phyloP scores from a whole-genome alignment of 257 asterid species.

The Striga asiatica region DNA sequence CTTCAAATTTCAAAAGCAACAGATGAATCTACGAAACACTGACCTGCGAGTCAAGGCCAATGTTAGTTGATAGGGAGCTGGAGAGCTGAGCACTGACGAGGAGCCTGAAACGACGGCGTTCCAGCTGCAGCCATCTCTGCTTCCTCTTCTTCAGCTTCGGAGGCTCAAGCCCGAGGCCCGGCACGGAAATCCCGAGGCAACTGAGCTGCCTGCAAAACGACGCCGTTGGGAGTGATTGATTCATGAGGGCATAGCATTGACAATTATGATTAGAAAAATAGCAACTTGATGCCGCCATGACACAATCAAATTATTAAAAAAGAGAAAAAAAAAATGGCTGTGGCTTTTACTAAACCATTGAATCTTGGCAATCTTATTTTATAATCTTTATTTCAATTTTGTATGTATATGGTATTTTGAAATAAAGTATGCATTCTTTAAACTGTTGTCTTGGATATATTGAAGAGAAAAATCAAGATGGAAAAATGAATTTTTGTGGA shows the following conservation, averaged over 20 bases:
- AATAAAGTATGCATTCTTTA: too few species aligned
- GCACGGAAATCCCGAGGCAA: conserved; percentile 25
- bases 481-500: conserved; percentile 29
- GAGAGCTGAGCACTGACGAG: conserved; percentile 53
- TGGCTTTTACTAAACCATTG: too few species aligned
- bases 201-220: conserved; percentile 30
- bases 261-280: conserved; percentile 22
- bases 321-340: too few species aligned
- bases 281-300: conserved; percentile 39
- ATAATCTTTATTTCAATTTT: too few species aligned
- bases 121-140: conserved; percentile 21
- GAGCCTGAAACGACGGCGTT: conserved; percentile 39
- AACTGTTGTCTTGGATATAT: too few species aligned
- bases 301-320: conserved; percentile 19
- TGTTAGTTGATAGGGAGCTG: conserved; percentile 45
- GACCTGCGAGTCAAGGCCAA: conserved; percentile 83
- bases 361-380: too few species aligned
- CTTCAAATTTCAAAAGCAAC: conserved; percentile 13
- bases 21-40: background rate
- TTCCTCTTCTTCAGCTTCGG: conserved; percentile 28
- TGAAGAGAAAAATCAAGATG: too few species aligned
- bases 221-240: conserved; percentile 32
- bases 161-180: conserved; percentile 23
- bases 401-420: too few species aligned
- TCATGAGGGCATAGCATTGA: conserved; percentile 36